These are phyloP conservation scores for Ligustrum vulgare DNA, from an alignment of 257 asterid species.

Conservation along the genomic window DNA sequence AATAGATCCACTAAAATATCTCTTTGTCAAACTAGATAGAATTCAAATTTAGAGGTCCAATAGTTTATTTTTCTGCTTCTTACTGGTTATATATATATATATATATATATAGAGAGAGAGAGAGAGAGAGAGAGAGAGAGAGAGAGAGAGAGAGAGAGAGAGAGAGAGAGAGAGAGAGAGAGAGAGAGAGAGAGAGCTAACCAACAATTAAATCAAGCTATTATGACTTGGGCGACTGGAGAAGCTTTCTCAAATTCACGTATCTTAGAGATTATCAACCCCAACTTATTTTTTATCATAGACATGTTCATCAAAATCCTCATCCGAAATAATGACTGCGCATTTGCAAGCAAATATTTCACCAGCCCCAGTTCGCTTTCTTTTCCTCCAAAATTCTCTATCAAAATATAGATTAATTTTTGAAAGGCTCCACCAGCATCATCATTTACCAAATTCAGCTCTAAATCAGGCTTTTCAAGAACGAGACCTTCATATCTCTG, in stretches of 20 bases:
- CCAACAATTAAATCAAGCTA: no score
- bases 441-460: not conserved
- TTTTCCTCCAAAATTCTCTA: conserved; percentile 18
- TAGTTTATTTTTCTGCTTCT: no score
- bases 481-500: not conserved
- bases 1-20: no score
- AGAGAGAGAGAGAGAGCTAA: no score
- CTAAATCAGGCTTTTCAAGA: not conserved
- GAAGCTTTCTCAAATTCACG: conserved; percentile 18
- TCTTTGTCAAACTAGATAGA: no score
- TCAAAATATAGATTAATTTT: not conserved
- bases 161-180: no score
- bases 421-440: not conserved
- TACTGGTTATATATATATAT: no score
- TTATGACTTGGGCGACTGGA: no score
- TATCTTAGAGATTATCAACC: not conserved
- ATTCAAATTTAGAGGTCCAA: no score
- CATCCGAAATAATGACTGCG: not conserved
- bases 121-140: no score
- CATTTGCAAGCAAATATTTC: conserved; percentile 17
- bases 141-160: no score
- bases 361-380: conserved; percentile 19
- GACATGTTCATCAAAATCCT: not conserved
- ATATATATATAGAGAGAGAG: no score
- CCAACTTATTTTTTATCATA: not conserved